Conservation (phyloP, 2,329 filamentous ascomycete genomes). For the Talaromyces sp. region DNA sequence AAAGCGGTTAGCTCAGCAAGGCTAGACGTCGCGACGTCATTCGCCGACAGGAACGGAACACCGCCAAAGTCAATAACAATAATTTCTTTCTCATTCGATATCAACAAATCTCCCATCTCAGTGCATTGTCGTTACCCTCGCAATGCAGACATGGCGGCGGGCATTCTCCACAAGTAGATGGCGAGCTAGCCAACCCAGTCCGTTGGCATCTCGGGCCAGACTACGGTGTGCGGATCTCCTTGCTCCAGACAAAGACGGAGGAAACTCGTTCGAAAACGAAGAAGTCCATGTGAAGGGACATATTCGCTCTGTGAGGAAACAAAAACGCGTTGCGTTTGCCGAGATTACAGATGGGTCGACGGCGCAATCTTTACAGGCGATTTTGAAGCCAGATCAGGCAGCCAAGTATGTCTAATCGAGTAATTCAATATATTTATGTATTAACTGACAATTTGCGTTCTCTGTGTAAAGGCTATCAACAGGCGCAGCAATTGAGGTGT, state of each 20-base stretch:
- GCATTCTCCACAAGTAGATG: constrained; percentile 30
- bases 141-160: constrained; percentile 37
- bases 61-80: neutral
- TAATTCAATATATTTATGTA: neutral
- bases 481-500: constrained; percentile 72
- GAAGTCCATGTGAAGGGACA: constrained; percentile 65
- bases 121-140: constrained; percentile 3
- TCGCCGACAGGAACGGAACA: neutral
- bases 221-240: constrained; percentile 36
- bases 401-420: constrained; percentile 55
- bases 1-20: neutral
- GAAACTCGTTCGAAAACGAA: constrained; percentile 27
- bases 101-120: neutral
- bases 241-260: constrained; percentile 22
- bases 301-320: constrained; percentile 76
- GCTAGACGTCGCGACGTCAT: neutral
- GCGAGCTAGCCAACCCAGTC: constrained; percentile 23
- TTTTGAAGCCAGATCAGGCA: constrained; percentile 66
- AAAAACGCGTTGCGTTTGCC: constrained; percentile 78
- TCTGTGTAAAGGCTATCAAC: constrained; percentile 60
- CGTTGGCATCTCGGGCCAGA: constrained; percentile 14
- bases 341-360: constrained; percentile 84
- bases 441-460: neutral
- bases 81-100: neutral
- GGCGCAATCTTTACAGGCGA: constrained; percentile 69